Conservation (phyloP, 2,329 filamentous ascomycete genomes). For the Hirsutella rhossiliensis region DNA sequence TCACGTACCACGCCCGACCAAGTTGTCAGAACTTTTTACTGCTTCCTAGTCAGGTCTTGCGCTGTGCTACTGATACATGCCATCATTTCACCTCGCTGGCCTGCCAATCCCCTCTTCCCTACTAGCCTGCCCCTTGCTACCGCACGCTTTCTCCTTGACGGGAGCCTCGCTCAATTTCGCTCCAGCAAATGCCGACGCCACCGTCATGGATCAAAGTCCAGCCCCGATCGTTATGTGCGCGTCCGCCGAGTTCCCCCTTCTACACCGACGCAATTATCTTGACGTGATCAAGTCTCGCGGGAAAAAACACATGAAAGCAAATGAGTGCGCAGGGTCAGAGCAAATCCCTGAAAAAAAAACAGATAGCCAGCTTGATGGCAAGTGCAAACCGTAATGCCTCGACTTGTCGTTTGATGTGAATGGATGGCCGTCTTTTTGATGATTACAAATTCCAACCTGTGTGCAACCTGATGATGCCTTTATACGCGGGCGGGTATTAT, state of each 20-base stretch:
- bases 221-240: conserved; percentile 7
- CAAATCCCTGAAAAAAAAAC: conserved; percentile 2
- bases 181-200: conserved; percentile 6
- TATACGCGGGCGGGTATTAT: conserved; percentile 1
- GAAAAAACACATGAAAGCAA: too few relatives aligned
- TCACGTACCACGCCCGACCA: too few relatives aligned
- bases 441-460: conserved; percentile 1
- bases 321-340: too few relatives aligned
- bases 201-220: conserved; percentile 19
- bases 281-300: neutral
- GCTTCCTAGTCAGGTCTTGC: too few relatives aligned
- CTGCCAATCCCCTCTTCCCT: neutral
- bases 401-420: neutral
- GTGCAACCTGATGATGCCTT: neutral
- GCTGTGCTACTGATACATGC: too few relatives aligned
- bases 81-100: neutral
- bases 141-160: neutral
- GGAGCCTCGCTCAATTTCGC: neutral
- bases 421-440: conserved; percentile 3
- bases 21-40: too few relatives aligned
- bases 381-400: neutral
- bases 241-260: neutral
- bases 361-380: neutral
- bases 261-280: neutral
- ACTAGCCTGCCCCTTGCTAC: neutral